phyloP scores from a whole-genome alignment of 2,329 filamentous ascomycete genomes.

The Fusarium coicis region DNA sequence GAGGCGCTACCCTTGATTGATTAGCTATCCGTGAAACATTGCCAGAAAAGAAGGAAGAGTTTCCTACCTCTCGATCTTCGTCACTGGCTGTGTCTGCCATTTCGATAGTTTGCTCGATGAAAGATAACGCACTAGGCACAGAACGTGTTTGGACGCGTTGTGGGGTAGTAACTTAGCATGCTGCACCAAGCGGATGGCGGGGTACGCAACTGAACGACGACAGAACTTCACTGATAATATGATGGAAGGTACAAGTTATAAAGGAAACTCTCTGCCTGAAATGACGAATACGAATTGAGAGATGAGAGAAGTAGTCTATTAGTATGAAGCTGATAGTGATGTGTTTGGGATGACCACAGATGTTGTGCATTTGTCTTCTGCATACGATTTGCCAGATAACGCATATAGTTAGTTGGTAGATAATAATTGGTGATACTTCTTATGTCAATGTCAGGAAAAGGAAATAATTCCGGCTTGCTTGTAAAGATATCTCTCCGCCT shows the following conservation, averaged over 20 bases:
- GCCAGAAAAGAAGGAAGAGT: neutral
- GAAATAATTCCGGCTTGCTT: neutral
- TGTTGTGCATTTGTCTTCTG: neutral
- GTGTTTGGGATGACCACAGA: neutral
- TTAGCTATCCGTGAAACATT: neutral
- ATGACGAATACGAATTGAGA: neutral
- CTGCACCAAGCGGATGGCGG: constrained; percentile 1
- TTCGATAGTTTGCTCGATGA: constrained; percentile 12
- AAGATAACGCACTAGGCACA: neutral
- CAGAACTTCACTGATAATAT: neutral
- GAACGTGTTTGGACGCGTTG: constrained; percentile 33
- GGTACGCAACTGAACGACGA: neutral
- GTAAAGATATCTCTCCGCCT: neutral
- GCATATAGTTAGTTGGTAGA: neutral
- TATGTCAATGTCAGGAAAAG: neutral
- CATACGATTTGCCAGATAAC: neutral
- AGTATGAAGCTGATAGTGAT: neutral
- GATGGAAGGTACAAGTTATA: neutral
- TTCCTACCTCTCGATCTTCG: constrained; percentile 52
- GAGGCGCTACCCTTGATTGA: constrained; percentile 66
- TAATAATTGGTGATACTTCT: neutral
- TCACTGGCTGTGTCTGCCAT: constrained; percentile 50
- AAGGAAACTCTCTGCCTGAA: neutral
- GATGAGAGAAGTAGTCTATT: neutral
- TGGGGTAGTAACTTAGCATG: constrained; percentile 19